A percentile compares a stretch with the other conserved stretches of the same genome.
These are phyloP conservation scores for Periconia macrospinosa DNA, from an alignment of 2,329 filamentous ascomycete genomes.

Conservation along the genomic window DNA sequence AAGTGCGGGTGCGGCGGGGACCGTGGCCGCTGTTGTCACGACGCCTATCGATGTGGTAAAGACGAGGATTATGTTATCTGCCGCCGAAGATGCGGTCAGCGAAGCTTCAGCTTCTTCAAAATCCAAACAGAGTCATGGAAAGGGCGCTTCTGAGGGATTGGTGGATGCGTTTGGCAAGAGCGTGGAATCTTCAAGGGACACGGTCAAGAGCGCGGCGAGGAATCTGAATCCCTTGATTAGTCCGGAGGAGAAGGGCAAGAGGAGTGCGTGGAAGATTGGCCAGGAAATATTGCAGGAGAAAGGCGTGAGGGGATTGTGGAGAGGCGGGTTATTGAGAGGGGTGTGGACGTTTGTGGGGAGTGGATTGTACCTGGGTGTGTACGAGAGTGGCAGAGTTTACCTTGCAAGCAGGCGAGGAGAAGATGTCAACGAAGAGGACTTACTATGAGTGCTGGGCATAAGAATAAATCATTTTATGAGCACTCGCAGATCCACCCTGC, in stretches of 20 bases:
- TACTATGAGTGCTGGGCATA: constrained; percentile 15
- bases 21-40: constrained; percentile 76
- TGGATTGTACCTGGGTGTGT: constrained; percentile 82
- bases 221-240: constrained; percentile 23
- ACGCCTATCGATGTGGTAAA: constrained; percentile 90
- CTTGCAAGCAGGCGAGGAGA: constrained; percentile 50
- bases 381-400: constrained; percentile 72
- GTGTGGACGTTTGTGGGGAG: constrained; percentile 82
- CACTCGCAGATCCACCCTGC: not conserved
- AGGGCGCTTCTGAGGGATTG: constrained; percentile 17
- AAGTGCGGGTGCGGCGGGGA: constrained; percentile 74
- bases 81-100: constrained; percentile 23
- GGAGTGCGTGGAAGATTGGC: constrained; percentile 60
- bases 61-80: constrained; percentile 80
- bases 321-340: constrained; percentile 70
- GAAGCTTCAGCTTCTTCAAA: constrained; percentile 13
- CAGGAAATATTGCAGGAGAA: constrained; percentile 66
- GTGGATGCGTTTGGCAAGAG: constrained; percentile 48
- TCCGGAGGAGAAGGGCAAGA: constrained; percentile 28
- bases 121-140: constrained; percentile 9
- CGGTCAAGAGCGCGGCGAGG: constrained; percentile 35
- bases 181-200: constrained; percentile 30
- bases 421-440: constrained; percentile 36
- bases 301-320: constrained; percentile 74
- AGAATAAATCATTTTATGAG: not conserved